These are phyloP conservation scores for Suhomyces ambrosiae DNA, from an alignment of 1,139 yeast genomes.

Conservation along the genomic window DNA sequence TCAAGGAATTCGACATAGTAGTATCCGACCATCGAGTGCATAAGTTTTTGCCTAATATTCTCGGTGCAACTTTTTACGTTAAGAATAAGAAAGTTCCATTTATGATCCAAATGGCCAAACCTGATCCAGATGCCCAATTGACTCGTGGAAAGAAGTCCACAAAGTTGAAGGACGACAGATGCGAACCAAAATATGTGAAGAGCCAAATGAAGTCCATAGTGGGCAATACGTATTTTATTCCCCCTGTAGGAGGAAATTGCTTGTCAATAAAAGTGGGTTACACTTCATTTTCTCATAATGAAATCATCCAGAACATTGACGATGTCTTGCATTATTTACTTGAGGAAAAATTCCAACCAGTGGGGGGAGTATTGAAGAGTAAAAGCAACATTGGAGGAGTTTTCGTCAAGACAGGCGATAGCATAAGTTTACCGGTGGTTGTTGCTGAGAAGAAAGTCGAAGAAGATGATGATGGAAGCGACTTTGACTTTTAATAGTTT, in stretches of 20 bases:
- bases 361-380: constrained; percentile 58
- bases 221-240: constrained; percentile 59
- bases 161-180: constrained; percentile 52
- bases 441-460: constrained; percentile 19
- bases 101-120: constrained; percentile 65
- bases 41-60: constrained; percentile 54
- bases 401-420: constrained; percentile 63
- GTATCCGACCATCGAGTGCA: constrained; percentile 68
- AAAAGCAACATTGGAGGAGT: constrained; percentile 49
- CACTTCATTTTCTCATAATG: constrained; percentile 43
- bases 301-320: constrained; percentile 56
- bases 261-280: constrained; percentile 56
- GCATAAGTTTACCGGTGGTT: constrained; percentile 56
- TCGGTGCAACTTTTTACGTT: constrained; percentile 59
- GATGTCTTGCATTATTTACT: constrained; percentile 55
- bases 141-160: constrained; percentile 34
- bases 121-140: constrained; percentile 42
- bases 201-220: constrained; percentile 64
- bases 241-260: constrained; percentile 59
- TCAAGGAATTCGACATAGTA: constrained; percentile 63
- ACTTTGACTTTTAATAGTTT: constrained; percentile 29
- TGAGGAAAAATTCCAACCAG: constrained; percentile 50
- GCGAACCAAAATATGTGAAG: constrained; percentile 62
- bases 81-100: constrained; percentile 65
- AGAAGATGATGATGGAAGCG: constrained; percentile 29